Percentiles rank a stretch among this genome's conserved stretches.
phyloP scores from a whole-genome alignment of 1,284 basidiomycete genomes.

The Tremellales sp. region DNA sequence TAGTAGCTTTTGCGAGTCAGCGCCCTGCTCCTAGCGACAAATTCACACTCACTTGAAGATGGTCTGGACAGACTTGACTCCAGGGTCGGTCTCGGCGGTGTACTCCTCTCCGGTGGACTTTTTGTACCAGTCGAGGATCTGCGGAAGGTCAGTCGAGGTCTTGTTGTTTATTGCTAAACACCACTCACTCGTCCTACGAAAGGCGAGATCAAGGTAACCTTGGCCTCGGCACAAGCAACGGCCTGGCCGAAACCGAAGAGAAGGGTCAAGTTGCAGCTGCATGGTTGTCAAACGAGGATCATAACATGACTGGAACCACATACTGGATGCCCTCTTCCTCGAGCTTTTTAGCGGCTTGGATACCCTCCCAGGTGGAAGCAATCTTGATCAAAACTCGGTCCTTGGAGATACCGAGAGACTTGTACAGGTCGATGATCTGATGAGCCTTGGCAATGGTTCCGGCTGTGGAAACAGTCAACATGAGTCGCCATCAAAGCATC shows the following conservation, averaged over 20 bases:
- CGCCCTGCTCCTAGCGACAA: background rate
- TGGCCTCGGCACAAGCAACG: slow-evolving; percentile 96
- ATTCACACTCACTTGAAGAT: slow-evolving; percentile 68
- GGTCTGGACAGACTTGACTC: slow-evolving; percentile 89
- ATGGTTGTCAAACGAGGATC: background rate
- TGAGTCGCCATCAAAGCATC: slow-evolving; percentile 15
- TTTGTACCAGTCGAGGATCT: slow-evolving; percentile 98
- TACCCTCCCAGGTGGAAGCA: slow-evolving; percentile 98
- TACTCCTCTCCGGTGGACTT: slow-evolving; percentile 76
- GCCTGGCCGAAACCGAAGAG: slow-evolving; percentile 98
- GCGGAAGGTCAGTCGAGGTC: slow-evolving; percentile 1
- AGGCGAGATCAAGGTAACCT: slow-evolving; percentile 96
- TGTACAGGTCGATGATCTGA: slow-evolving; percentile 91
- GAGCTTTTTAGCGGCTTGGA: slow-evolving; percentile 95
- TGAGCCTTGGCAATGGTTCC: slow-evolving; percentile 61
- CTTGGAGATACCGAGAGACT: slow-evolving; percentile 82
- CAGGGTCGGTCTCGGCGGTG: slow-evolving; percentile 84
- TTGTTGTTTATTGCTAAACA: slow-evolving; percentile 10
- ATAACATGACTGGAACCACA: too few species aligned
- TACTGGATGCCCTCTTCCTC: slow-evolving; percentile 86
- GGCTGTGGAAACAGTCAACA: slow-evolving; percentile 18
- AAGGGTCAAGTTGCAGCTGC: slow-evolving; percentile 89
- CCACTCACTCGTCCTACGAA: slow-evolving; percentile 89
- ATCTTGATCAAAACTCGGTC: slow-evolving; percentile 98
- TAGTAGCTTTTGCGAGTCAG: slow-evolving; percentile 62